These are phyloP conservation scores for Miscanthus lutarioriparius DNA, from an alignment of 176 grass and related monocot genomes.

Conservation along the genomic window DNA sequence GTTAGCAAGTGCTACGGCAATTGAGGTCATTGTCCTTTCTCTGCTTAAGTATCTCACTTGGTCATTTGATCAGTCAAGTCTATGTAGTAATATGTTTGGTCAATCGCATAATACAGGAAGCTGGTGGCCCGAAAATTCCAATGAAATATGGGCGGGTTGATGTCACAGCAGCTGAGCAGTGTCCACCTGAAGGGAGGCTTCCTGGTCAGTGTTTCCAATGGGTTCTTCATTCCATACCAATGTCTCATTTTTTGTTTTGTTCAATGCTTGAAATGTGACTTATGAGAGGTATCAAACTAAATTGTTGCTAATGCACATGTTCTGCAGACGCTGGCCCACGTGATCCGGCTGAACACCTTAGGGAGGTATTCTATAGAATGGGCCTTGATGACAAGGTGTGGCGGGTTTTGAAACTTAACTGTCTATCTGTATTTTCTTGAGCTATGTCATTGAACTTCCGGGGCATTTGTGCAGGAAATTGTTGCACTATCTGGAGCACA, in stretches of 20 bases:
- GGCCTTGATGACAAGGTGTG: conserved; percentile 90
- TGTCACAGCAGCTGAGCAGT: conserved; percentile 77
- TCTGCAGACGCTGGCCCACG: conserved; percentile 74
- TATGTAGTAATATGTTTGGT: background rate
- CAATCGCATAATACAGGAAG: conserved; percentile 59
- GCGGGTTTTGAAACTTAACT: background rate
- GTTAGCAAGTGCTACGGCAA: conserved; percentile 95
- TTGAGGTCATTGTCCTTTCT: conserved; percentile 65
- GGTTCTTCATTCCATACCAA: conserved; percentile 17
- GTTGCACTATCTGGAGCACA: conserved; percentile 92
- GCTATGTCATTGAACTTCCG: background rate
- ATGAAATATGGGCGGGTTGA: conserved; percentile 95
- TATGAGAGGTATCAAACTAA: conserved; percentile 19
- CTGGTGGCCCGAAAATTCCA: conserved; percentile 84
- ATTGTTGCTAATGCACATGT: conserved; percentile 17
- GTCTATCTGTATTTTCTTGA: background rate
- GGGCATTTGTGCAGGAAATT: conserved; percentile 64
- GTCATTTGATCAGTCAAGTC: background rate
- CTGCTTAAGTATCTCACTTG: conserved; percentile 11
- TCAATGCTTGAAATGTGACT: conserved; percentile 4
- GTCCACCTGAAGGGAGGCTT: conserved; percentile 83
- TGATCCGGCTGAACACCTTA: conserved; percentile 74
- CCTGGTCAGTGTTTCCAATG: conserved; percentile 55
- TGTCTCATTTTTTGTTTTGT: background rate
- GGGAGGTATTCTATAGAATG: conserved; percentile 94